Evolutionary conservation across 192 early-diverging fungal genomes (phyloP).

Genomic region (Nowakowskiella sp.): DNA sequence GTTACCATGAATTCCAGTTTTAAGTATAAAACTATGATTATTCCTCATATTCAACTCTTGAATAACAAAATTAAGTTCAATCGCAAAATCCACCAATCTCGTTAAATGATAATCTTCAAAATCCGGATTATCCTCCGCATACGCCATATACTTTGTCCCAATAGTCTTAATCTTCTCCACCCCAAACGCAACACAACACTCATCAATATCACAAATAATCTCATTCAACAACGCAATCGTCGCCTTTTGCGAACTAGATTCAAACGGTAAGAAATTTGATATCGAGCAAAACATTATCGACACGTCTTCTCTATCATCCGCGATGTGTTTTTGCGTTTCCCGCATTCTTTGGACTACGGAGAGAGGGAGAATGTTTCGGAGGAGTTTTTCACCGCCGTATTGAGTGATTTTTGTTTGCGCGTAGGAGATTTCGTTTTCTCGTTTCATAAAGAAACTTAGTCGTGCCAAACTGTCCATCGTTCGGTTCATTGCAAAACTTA

Average conservation of each 20-base stretch:
- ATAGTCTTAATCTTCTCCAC: conserved; percentile 34
- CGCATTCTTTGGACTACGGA: conserved; percentile 17
- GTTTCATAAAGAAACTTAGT: conserved; percentile 5
- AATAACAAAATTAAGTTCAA: conserved; percentile 17
- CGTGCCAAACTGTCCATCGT: conserved; percentile 11
- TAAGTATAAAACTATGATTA: conserved; percentile 16
- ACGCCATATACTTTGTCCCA: conserved; percentile 31
- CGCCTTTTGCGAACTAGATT: conserved; percentile 14
- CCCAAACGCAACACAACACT: conserved; percentile 8
- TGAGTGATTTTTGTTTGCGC: conserved; percentile 15
- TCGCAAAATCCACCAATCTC: conserved; percentile 19
- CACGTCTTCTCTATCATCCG: conserved; percentile 21
- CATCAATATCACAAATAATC: conserved; percentile 32
- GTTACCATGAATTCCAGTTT: conserved; percentile 19
- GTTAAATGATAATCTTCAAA: conserved; percentile 7
- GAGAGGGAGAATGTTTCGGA: conserved; percentile 27
- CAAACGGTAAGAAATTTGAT: conserved; percentile 12
- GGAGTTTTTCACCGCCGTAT: conserved; percentile 17
- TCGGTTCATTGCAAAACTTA: conserved; percentile 14
- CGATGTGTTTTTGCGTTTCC: conserved; percentile 17
- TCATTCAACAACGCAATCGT: conserved; percentile 25
- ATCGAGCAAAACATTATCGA: conserved; percentile 22
- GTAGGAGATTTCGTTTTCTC: conserved; percentile 14
- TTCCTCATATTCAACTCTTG: conserved; percentile 18
- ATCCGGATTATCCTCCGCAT: conserved; percentile 16